Evolutionary conservation across 805 yeast species (phyloP).

Genomic region (Teunomyces tritomae): DNA sequence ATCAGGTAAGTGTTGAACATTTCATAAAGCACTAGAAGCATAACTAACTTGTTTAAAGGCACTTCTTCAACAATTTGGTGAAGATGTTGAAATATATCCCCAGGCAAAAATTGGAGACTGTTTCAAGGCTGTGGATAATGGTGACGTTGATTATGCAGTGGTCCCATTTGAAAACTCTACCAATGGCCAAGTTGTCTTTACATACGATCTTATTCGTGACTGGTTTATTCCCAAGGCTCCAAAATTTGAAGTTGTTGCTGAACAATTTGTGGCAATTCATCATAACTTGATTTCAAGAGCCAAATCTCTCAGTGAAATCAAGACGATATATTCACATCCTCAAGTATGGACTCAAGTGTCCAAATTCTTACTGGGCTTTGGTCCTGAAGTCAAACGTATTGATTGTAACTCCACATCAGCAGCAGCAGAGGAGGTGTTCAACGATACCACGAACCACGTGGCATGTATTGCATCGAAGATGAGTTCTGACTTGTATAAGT

Average conservation of each 20-base stretch:
- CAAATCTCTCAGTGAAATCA: constrained; percentile 43
- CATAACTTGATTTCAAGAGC: constrained; percentile 66
- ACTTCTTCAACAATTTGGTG: constrained; percentile 50
- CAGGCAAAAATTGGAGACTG: constrained; percentile 57
- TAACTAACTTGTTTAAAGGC: constrained; percentile 24
- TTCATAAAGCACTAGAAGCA: neutral
- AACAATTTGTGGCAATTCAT: constrained; percentile 77
- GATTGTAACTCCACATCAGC: constrained; percentile 80
- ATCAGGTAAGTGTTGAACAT: constrained; percentile 52
- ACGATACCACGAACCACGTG: constrained; percentile 32
- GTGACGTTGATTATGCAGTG: constrained; percentile 61
- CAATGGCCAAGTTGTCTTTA: constrained; percentile 87
- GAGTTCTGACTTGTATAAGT: constrained; percentile 59
- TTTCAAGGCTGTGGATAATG: constrained; percentile 49
- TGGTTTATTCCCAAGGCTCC: constrained; percentile 40
- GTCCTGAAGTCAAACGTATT: constrained; percentile 41
- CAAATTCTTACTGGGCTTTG: constrained; percentile 47
- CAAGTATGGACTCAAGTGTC: constrained; percentile 96
- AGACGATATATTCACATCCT: constrained; percentile 82
- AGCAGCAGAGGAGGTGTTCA: constrained; percentile 68
- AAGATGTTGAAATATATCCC: constrained; percentile 25
- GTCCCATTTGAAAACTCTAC: constrained; percentile 94
- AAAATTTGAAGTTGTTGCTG: constrained; percentile 59
- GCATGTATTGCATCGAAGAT: constrained; percentile 74
- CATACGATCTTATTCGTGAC: constrained; percentile 78